phyloP scores from a whole-genome alignment of 2,329 filamentous ascomycete genomes.

The Fusarium abutilonis region DNA sequence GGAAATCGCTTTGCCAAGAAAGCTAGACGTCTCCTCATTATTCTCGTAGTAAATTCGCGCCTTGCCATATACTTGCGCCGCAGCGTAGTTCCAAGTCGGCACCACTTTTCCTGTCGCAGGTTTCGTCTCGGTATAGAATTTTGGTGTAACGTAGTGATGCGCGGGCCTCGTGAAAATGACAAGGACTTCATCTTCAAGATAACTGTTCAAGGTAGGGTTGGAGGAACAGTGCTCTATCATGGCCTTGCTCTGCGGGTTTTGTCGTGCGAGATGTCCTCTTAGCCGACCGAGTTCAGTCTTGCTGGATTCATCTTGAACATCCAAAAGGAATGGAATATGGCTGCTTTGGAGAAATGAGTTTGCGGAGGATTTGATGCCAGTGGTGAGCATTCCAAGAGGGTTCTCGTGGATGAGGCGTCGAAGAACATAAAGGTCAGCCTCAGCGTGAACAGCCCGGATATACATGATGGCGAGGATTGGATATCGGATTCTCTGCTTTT shows the following conservation, averaged over 20 bases:
- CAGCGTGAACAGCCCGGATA: slow-evolving; percentile 56
- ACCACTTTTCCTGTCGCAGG: slow-evolving; percentile 72
- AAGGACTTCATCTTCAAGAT: slow-evolving; percentile 64
- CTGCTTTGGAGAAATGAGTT: slow-evolving; percentile 64
- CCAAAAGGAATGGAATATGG: slow-evolving; percentile 70
- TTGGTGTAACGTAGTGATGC: slow-evolving; percentile 74
- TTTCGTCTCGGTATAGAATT: slow-evolving; percentile 74
- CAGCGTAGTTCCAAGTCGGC: slow-evolving; percentile 76
- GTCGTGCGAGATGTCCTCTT: slow-evolving; percentile 68
- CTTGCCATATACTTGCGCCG: slow-evolving; percentile 70
- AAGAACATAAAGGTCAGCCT: slow-evolving; percentile 59
- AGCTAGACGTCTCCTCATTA: slow-evolving; percentile 53
- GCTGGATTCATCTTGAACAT: slow-evolving; percentile 55
- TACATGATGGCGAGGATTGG: slow-evolving; percentile 19
- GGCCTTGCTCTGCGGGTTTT: slow-evolving; percentile 71
- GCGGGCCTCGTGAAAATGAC: slow-evolving; percentile 69
- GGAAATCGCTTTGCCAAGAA: slow-evolving; percentile 60
- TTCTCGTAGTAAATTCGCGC: slow-evolving; percentile 64
- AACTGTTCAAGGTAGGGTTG: slow-evolving; percentile 12
- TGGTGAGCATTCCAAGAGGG: slow-evolving; percentile 70
- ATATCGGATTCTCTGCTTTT: too few relatives aligned
- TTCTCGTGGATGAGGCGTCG: slow-evolving; percentile 66
- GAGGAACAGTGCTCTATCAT: slow-evolving; percentile 58
- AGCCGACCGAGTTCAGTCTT: slow-evolving; percentile 55
- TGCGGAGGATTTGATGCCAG: slow-evolving; percentile 61